Evolutionary conservation across 768 basidiomycete genomes (phyloP), one percentile per base, ranked within the genome.

Genomic region (Fomitopsis pulvina): DNA sequence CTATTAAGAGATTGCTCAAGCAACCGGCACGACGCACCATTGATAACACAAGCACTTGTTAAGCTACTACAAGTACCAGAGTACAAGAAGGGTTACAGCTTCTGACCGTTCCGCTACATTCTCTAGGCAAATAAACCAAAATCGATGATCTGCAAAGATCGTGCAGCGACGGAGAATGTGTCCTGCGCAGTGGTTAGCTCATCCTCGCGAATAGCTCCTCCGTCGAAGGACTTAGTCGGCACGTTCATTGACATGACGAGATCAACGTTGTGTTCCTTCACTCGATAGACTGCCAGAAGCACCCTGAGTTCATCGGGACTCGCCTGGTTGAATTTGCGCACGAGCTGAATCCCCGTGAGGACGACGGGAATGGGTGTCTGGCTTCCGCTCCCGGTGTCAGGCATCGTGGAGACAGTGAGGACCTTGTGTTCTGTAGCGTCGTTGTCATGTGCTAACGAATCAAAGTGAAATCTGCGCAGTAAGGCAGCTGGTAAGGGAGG

Each of bases 401-500:
- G 60, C 28, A 75, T 53, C 2, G 70, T 59, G n/a, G 54, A 50
- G 24, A 80, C 64, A 2, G 61, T 63, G 18, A 73, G 51, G 18
- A 92, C 73, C 21, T 63, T 62, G 9, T 71, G 68, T 9, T 74
- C 73, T 37, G 66, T 55, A 5, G 95, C 90, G 21, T 76, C 71
- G 62, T 96, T 98, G 68, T 98, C 96, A 59, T 95, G 82, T 11
- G 93, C 94, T 39, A 98, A 68, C 1, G 92, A 85, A 47, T 82
- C 76, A 56, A 96, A 96, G 69, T 96, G 94, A 60, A 85, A 92
- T 65, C 95, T 99, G 66, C n/a, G n/a, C n/a, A n/a, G n/a, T n/a
- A n/a, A n/a, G n/a, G n/a, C n/a, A 24, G 25, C 20, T 3, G 12
- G 21, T 28, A 45, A 32, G 7, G 6, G 25, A 9, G 21, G 22